These are phyloP conservation scores for Myxozyma monticola DNA, from an alignment of 805 yeast genomes.

Conservation along the genomic window DNA sequence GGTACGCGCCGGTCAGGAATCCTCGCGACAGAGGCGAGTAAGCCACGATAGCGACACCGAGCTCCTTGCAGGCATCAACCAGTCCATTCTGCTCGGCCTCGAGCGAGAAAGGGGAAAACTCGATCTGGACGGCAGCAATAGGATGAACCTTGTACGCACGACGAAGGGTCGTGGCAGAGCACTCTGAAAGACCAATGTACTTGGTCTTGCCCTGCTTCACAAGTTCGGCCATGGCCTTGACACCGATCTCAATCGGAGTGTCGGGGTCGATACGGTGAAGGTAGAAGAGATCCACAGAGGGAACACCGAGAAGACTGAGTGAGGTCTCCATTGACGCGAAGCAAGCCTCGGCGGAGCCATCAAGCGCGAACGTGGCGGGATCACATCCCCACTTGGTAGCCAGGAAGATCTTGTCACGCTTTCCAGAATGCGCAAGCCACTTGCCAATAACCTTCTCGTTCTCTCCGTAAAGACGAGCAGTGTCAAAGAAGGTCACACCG, in stretches of 20 bases:
- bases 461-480: constrained; percentile 67
- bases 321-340: constrained; percentile 20
- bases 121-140: constrained; percentile 72
- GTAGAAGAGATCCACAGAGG: constrained; percentile 58
- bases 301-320: constrained; percentile 21
- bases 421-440: constrained; percentile 43
- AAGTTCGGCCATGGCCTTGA: constrained; percentile 55
- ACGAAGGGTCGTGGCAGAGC: constrained; percentile 58
- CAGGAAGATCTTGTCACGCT: constrained; percentile 47
- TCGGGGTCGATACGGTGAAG: constrained; percentile 66
- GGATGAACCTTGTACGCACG: constrained; percentile 58
- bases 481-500: constrained; percentile 56
- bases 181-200: constrained; percentile 76
- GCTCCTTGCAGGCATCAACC: constrained; percentile 56
- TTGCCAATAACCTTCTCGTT: constrained; percentile 57
- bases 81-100: constrained; percentile 66
- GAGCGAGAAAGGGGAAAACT: constrained; percentile 66
- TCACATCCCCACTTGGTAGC: constrained; percentile 60
- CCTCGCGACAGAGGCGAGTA: constrained; percentile 88
- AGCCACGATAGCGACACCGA: constrained; percentile 65
- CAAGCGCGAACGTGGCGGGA: constrained; percentile 38
- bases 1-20: constrained; percentile 63
- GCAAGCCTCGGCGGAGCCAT: constrained; percentile 26
- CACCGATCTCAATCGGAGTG: constrained; percentile 59
- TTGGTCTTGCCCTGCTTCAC: constrained; percentile 67